Evolutionary conservation across 768 basidiomycete species (phyloP), one percentile per base, ranked within the genome.

Genomic region (Mycena metata): DNA sequence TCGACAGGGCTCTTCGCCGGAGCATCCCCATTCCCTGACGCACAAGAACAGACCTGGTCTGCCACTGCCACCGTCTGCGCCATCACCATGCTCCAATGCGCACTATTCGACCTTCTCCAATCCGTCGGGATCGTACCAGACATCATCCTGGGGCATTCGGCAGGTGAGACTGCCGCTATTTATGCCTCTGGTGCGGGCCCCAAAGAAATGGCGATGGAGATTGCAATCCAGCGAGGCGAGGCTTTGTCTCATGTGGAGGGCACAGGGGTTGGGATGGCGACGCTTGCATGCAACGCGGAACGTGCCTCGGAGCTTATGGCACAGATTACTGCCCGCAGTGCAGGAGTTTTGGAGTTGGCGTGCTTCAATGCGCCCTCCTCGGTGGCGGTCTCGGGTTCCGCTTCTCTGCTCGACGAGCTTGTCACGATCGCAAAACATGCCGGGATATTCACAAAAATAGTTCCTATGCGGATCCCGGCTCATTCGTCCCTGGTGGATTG

Each of bases 1-100:
- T 58, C 60, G 39, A 75, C 73, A n/a, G 80, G 80, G 3, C 70
- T 81, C 4, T 81, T 80, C 67, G 54, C 54, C 4, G 26, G n/a
- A n/a, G n/a, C 26, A 39, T 35, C 43, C 10, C 23, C 36, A 24
- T 36, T 60, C 16, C 57, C 62, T 8, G n/a, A n/a, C n/a, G n/a
- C n/a, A 45, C 70, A 10, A 55, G 60, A 30, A 41, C 30, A 39
- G 58, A 60, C 35, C 15, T 61, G 62, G 59, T 74, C 77, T 9
- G 64, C 74, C 8, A 60, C 77, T 12, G 76, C 61, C 69, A 35
- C 72, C 76, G 16, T 77, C 75, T 10, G 41, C 26, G 64, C 78
- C 5, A 54, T 82, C 39, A 72, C 80, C 0, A 78, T 82, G 61
- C 58, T 81, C 46, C 81, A 82, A 59, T 76, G 81, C 23, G 81